phyloP scores from a whole-genome alignment of 225 moss, liverwort and hornwort genomes.

The Neckera pumila region DNA sequence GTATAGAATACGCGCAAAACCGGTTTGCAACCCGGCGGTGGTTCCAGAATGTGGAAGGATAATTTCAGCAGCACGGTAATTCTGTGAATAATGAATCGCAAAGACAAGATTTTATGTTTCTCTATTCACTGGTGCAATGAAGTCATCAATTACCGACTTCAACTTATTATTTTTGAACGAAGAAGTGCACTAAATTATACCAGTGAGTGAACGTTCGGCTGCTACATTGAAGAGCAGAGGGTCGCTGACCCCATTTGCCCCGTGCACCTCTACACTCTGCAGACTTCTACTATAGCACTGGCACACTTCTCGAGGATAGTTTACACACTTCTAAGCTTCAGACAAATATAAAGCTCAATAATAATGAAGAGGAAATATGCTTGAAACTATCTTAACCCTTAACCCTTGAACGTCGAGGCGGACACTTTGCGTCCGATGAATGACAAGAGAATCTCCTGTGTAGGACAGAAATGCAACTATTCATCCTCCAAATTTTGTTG shows the following conservation, averaged over 20 bases:
- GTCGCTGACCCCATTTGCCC: background rate
- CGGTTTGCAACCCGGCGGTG: too few relatives aligned
- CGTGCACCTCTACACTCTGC: background rate
- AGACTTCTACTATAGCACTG: too few relatives aligned
- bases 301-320: background rate
- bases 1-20: too few relatives aligned
- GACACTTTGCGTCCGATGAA: too few relatives aligned
- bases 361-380: background rate
- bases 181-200: rapidly evolving
- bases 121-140: background rate
- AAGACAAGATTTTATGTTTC: rapidly evolving
- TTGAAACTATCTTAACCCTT: background rate
- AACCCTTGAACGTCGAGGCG: too few relatives aligned
- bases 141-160: background rate
- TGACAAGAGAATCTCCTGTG: too few relatives aligned
- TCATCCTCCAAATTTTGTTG: too few relatives aligned
- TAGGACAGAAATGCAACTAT: too few relatives aligned
- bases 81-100: rapidly evolving
- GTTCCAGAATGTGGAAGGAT: background rate
- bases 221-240: too few relatives aligned
- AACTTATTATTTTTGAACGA: background rate
- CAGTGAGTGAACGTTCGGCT: rapidly evolving
- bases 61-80: too few relatives aligned
- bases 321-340: background rate
- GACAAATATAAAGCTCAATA: too few relatives aligned